Percentiles rank a stretch among this genome's conserved stretches.
Conservation (phyloP, 805 yeast genomes). For the Komagataella pseudopastoris region DNA sequence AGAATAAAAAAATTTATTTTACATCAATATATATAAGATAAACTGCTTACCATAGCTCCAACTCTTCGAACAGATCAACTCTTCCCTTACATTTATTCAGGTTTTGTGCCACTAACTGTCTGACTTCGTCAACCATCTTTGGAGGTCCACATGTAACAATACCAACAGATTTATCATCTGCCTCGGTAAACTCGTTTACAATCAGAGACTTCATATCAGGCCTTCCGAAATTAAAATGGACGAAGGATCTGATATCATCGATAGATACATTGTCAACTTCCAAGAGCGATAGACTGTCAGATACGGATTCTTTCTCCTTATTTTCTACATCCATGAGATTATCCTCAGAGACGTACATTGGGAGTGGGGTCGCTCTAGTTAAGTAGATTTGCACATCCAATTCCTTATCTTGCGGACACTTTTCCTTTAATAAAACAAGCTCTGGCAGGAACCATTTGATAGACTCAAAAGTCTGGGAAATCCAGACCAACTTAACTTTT, state of each 20-base stretch:
- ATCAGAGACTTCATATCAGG: slow-evolving; percentile 23
- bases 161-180: slow-evolving; percentile 24
- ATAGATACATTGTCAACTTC: slow-evolving; percentile 11
- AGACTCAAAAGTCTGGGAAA: slow-evolving; percentile 36
- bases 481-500: slow-evolving; percentile 45
- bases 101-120: slow-evolving; percentile 30
- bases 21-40: not conserved
- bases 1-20: not conserved
- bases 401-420: slow-evolving; percentile 6
- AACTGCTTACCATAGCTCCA: slow-evolving; percentile 48
- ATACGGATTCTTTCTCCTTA: not conserved
- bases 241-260: slow-evolving; percentile 16
- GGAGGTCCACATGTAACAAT: slow-evolving; percentile 38
- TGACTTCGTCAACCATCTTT: slow-evolving; percentile 33
- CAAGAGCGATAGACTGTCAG: not conserved
- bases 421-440: slow-evolving; percentile 15
- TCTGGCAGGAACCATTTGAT: slow-evolving; percentile 38
- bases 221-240: slow-evolving; percentile 32
- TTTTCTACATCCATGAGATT: not conserved
- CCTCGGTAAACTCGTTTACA: slow-evolving; percentile 19
- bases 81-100: slow-evolving; percentile 28
- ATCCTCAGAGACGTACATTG: not conserved
- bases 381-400: slow-evolving; percentile 20
- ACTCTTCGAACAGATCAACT: slow-evolving; percentile 62
- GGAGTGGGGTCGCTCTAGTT: slow-evolving; percentile 17